Conservation (phyloP, 116 monocot genomes). For the Thalassia testudinum region DNA sequence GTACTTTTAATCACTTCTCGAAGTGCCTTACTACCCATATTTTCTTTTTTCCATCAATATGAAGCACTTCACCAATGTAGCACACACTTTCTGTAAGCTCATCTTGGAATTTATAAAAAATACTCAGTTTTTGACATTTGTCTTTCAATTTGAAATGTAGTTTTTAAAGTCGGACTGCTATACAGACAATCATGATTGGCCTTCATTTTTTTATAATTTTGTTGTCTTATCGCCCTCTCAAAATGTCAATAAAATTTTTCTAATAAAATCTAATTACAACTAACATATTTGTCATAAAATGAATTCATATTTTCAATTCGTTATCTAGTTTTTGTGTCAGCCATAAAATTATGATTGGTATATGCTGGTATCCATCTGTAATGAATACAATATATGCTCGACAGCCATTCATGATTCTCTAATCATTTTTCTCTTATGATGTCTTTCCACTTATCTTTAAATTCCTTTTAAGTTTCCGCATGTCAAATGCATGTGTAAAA, state of each 20-base stretch:
- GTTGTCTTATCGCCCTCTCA: background rate
- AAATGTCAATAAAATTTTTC: background rate
- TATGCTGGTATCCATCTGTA: background rate
- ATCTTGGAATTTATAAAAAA: background rate
- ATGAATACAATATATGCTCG: background rate
- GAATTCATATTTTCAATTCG: background rate
- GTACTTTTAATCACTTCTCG: background rate
- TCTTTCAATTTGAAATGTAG: background rate
- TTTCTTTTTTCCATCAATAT: background rate
- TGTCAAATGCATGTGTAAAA: background rate
- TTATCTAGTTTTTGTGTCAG: background rate
- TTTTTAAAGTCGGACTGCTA: background rate
- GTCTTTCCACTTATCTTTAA: background rate
- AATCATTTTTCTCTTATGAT: background rate
- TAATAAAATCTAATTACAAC: background rate
- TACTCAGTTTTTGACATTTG: background rate
- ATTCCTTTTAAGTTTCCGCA: background rate
- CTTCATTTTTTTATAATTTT: background rate
- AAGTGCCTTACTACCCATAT: background rate
- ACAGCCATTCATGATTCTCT: background rate
- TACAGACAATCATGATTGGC: background rate
- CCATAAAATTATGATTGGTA: background rate
- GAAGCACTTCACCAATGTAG: background rate
- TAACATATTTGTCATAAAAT: background rate
- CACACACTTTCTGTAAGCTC: background rate